Base-by-base conservation (phyloP, 2,329 filamentous ascomycete species). In the Botrytis paeoniae region DNA sequence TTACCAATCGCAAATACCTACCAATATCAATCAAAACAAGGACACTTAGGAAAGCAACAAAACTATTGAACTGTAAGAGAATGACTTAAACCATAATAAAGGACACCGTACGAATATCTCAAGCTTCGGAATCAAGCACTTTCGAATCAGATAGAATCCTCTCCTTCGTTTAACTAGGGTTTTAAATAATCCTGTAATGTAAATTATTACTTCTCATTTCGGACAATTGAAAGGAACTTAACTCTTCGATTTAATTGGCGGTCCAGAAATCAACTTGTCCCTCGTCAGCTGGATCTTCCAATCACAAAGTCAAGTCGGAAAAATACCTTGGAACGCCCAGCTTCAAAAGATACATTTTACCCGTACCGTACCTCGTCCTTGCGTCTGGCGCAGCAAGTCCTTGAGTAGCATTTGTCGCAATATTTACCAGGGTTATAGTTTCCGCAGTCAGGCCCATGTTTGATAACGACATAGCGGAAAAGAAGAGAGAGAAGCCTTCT, bases 351-450 rank as follows among this genome's bases (percentile, higher is more conserved):
- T 41, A 64, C 32, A 37, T 51, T 63, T 62, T 63, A 63, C 43
- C 69, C 59, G 39, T 41, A 70, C 57, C 57, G 29, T n/a, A 60
- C 61, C 70, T 71, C 70, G 51, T 66, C 48, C 70, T 71, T 71
- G 61, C 70, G 37, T 71, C 69, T 71, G 69, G 69, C 61, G 25
- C 61, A 71, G 61, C 60, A 43, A 54, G 43, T 65, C 43, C 43
- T 70, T 71, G 69, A n/a, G 32, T 71, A 41, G 69, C 35, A 71
- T 64, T 70, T 71, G 69, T 64, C 69, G 69, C 43, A 64, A 71
- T 71, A 20, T 22, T 37, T 62, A 48, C 68, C n/a, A 16, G 68
- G 57, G 45, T 70, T 22, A 25, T 32, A n/a, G 18, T 37, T 32
- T 63, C 54, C 69, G 59, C 59, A 54, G 35, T 35, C 14, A 35